phyloP scores from a whole-genome alignment of 495 filamentous ascomycete genomes.

The Aspergillus baeticus region DNA sequence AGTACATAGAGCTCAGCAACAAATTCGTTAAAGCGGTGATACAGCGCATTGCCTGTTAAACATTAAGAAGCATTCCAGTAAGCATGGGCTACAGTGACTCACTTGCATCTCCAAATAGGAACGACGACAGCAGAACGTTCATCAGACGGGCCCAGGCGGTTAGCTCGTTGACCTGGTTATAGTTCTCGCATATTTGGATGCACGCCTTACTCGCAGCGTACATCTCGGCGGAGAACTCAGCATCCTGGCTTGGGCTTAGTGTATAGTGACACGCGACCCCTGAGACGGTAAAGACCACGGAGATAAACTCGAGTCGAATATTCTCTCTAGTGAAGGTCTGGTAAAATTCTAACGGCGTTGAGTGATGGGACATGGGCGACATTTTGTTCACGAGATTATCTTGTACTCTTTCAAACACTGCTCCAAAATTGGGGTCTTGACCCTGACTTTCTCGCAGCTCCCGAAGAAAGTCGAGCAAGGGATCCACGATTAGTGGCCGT shows the following conservation, averaged over 20 bases:
- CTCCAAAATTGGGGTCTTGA: too few relatives aligned
- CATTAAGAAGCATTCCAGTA: not conserved
- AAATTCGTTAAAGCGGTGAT: not conserved
- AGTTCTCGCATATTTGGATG: conserved; percentile 7
- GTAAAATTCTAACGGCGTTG: not conserved
- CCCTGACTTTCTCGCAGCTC: too few relatives aligned
- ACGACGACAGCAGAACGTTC: conserved; percentile 16
- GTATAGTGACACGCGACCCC: conserved; percentile 1
- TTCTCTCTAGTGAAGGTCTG: not conserved
- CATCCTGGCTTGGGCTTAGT: not conserved
- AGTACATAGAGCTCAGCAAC: not conserved
- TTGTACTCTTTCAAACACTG: too few relatives aligned
- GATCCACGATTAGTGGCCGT: too few relatives aligned
- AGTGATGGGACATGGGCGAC: too few relatives aligned
- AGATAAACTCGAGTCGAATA: conserved; percentile 3
- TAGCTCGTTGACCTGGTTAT: conserved; percentile 5
- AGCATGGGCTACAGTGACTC: not conserved
- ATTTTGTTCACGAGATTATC: too few relatives aligned
- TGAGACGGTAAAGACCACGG: not conserved
- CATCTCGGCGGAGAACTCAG: conserved; percentile 2
- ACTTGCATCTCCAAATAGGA: conserved; percentile 42
- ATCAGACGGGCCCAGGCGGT: not conserved
- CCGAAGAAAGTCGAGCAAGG: too few relatives aligned
- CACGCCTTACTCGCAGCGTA: conserved; percentile 6
- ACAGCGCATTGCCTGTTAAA: not conserved